A percentile compares a stretch with the other conserved stretches of the same genome.
phyloP scores from a whole-genome alignment of 148 eudicot genomes.

The Rhododendron kiyosumense region DNA sequence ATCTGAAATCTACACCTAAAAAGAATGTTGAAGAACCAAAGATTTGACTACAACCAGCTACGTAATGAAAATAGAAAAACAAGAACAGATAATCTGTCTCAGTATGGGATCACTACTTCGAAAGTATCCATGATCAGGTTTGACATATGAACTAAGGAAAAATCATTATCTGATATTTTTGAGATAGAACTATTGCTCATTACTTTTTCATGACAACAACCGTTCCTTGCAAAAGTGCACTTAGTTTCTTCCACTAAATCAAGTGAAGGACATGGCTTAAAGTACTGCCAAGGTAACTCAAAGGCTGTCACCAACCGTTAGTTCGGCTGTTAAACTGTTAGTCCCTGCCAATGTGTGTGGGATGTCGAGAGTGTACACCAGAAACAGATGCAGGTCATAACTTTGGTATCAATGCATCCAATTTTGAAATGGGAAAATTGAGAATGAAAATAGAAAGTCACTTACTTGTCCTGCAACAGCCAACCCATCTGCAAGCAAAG shows the following conservation, averaged over 20 bases:
- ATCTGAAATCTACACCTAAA: neutral
- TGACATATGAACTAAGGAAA: neutral
- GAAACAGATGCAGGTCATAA: neutral
- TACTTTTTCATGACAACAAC: neutral
- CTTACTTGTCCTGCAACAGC: constrained; percentile 36
- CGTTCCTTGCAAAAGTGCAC: neutral
- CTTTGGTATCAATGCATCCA: neutral
- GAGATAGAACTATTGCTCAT: neutral
- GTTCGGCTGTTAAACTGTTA: neutral
- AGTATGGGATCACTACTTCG: neutral
- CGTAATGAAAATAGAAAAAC: neutral
- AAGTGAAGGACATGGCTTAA: neutral
- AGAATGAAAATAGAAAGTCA: neutral
- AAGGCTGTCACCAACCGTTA: neutral
- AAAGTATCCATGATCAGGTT: neutral
- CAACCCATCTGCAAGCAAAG: constrained; percentile 32
- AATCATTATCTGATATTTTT: neutral
- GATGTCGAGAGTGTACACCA: neutral
- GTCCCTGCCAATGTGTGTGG: neutral
- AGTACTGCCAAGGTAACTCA: neutral
- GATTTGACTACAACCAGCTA: neutral
- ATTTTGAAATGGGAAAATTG: neutral
- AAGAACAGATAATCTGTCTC: neutral
- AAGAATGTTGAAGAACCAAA: neutral
- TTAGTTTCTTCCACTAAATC: neutral